A percentile compares a stretch with the other conserved stretches of the same genome.
Conservation (phyloP, 805 yeast genomes). For the Myxozyma sirexii region DNA sequence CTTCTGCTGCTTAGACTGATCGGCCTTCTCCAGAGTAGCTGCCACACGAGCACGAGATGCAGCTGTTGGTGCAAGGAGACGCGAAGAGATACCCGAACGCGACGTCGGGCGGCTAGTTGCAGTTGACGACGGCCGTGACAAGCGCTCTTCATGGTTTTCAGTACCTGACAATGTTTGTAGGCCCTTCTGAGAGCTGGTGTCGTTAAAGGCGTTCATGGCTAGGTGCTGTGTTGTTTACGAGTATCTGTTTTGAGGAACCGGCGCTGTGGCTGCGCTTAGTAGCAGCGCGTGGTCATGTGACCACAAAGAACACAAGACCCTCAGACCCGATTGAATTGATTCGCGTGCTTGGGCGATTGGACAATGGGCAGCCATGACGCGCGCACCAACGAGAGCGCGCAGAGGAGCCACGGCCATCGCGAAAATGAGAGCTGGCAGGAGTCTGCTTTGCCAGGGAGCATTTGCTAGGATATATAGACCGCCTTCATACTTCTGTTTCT, state of each 20-base stretch:
- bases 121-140: neutral
- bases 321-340: neutral
- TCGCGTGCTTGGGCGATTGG: slow-evolving; percentile 11
- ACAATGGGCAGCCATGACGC: neutral
- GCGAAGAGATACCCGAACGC: neutral
- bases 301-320: neutral
- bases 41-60: slow-evolving; percentile 7
- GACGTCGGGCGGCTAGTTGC: neutral
- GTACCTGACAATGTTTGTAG: neutral
- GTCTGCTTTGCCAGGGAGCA: neutral
- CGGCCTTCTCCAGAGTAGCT: neutral
- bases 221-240: neutral
- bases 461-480: neutral
- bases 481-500: neutral
- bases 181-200: neutral
- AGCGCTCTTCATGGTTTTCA: neutral
- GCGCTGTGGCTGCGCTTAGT: neutral
- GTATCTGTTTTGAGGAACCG: neutral
- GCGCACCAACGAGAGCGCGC: slow-evolving; percentile 19
- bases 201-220: neutral
- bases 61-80: slow-evolving; percentile 15
- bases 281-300: slow-evolving; percentile 12
- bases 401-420: neutral
- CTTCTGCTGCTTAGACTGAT: no score
- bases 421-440: neutral